Evolutionary conservation across 129 eudicot species (phyloP), one percentile per base, ranked within the genome.

Genomic region (Flaveria sonorensis): DNA sequence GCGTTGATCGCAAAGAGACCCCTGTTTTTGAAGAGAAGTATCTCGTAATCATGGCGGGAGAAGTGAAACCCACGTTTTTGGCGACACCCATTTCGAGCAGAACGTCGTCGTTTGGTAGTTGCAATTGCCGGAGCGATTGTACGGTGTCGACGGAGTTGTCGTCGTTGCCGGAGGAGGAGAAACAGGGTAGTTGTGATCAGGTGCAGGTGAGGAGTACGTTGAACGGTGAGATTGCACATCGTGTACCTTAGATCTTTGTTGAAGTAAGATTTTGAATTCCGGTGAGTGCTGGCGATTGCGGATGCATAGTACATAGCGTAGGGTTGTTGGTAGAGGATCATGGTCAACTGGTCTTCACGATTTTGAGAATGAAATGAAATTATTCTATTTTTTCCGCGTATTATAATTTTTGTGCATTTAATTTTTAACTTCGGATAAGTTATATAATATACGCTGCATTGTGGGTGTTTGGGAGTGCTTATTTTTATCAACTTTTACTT

Each of bases 31-130:
- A 86, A 48, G 89, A 86, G 74, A 87, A 86, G 79, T 84, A 47
- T 67, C 51, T 89, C 1, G 91, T 89, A 20, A 89, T 89, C 46
- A 86, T 87, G 95, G 89, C 91, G 0, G 95, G 89, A 1, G 84
- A 89, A 36, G 87, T 39, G 4, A 86, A 74, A 50, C 95, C 91
- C 0, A 86, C 91, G 14, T 89, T 77, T 59, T 63, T 87, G 74
- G 95, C 95, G 0, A 89, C 91, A 1, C 87, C 94, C 0, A 59
- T 82, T 79, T 82, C 84, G 10, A 89, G 95, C 64, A 75, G 87
- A 74, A 70, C 87, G 52, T 81, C 88, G 30, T 88, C 93, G 28
- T 88, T 88, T 72, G 87, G 90, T 4, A 86, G 93, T 19, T 81
- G 78, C 13, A 78, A 84, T 46, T 72, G 53, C 8, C 24, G 55